Conservation (phyloP, 176 grass and related monocot species). For the Tuctoria greenei region DNA sequence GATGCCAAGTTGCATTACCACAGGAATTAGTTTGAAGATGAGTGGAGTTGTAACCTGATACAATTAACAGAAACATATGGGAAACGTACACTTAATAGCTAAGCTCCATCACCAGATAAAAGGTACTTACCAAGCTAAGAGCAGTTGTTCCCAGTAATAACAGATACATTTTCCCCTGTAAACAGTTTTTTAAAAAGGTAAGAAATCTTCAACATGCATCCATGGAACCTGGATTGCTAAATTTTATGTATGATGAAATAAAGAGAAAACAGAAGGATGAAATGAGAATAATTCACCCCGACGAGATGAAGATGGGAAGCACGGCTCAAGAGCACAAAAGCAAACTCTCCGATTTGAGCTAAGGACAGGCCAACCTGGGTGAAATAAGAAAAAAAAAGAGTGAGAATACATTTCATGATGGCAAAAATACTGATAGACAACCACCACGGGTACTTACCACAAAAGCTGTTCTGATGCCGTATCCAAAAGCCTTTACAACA, state of each 20-base stretch:
- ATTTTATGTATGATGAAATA: constrained; percentile 19
- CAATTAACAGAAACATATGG: constrained; percentile 21
- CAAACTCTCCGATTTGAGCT: constrained; percentile 99
- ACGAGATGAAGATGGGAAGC: constrained; percentile 98
- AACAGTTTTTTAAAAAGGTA: constrained; percentile 3
- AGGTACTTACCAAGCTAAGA: constrained; percentile 78
- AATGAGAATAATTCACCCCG: constrained; percentile 61
- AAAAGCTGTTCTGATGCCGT: constrained; percentile 89
- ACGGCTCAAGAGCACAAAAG: constrained; percentile 93
- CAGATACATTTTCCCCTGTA: constrained; percentile 97
- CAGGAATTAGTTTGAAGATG: constrained; percentile 99
- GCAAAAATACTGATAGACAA: constrained; percentile 4
- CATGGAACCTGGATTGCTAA: background rate
- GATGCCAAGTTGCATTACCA: constrained; percentile 89
- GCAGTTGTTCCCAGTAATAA: constrained; percentile 94
- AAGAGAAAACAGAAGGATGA: constrained; percentile 17
- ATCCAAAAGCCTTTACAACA: constrained; percentile 91
- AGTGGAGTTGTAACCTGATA: constrained; percentile 91
- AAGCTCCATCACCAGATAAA: constrained; percentile 22
- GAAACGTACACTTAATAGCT: constrained; percentile 20
- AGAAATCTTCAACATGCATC: constrained; percentile 6
- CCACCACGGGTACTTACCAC: constrained; percentile 59
- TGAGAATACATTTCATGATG: constrained; percentile 32
- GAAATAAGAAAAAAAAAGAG: constrained; percentile 18
- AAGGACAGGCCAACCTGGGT: constrained; percentile 91